A percentile compares a stretch with the other conserved stretches of the same genome.
These are phyloP conservation scores for Phragmites australis DNA, from an alignment of 176 grass and related monocot genomes.

Conservation along the genomic window DNA sequence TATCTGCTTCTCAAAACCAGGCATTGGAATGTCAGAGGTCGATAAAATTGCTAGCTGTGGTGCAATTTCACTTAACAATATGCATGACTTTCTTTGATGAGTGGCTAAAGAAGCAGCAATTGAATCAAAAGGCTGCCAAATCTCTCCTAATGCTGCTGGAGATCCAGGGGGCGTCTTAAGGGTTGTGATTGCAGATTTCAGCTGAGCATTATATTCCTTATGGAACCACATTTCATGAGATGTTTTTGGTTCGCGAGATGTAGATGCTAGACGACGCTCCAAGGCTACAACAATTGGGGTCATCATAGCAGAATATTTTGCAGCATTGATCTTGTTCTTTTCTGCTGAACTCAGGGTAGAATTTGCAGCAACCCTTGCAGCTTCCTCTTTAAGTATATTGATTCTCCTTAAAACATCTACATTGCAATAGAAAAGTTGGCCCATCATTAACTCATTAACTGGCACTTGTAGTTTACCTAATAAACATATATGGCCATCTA, in stretches of 20 bases:
- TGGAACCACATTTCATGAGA: constrained; percentile 88
- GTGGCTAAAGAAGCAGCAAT: constrained; percentile 82
- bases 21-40: constrained; percentile 98
- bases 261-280: constrained; percentile 82
- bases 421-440: constrained; percentile 41
- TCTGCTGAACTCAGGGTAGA: constrained; percentile 79
- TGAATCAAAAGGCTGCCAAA: constrained; percentile 84
- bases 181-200: constrained; percentile 70
- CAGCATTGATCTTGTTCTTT: constrained; percentile 94
- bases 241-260: constrained; percentile 91
- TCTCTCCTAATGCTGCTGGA: constrained; percentile 66
- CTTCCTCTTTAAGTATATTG: constrained; percentile 96
- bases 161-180: constrained; percentile 81
- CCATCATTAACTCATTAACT: constrained; percentile 23
- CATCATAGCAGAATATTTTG: constrained; percentile 98
- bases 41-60: constrained; percentile 72
- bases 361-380: constrained; percentile 83
- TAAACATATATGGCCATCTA: constrained; percentile 27
- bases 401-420: constrained; percentile 90
- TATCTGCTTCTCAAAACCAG: constrained; percentile 96
- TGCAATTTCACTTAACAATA: constrained; percentile 85
- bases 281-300: constrained; percentile 92
- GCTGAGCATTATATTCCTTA: constrained; percentile 75
- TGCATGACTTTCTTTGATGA: constrained; percentile 78
- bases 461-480: constrained; percentile 27